Evolutionary conservation across 2,329 filamentous ascomycete species (phyloP), one percentile per base, ranked within the genome.

Genomic region (Trichoderma sp.): DNA sequence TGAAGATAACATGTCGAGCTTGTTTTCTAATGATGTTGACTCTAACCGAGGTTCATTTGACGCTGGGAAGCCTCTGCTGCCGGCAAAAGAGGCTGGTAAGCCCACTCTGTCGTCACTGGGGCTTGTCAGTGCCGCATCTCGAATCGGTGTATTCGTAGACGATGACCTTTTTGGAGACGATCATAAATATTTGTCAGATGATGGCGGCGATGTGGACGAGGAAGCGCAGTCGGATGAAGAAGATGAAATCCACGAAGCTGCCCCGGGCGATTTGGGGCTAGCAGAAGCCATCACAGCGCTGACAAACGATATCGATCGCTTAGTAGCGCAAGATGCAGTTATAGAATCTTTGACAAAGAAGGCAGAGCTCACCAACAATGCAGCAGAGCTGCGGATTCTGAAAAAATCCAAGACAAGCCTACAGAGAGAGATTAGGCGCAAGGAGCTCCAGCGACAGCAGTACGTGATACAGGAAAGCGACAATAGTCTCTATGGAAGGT

Each of bases 391-490:
- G 64, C 88, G 96, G 39, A 98, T 99, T 71, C 80, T 99, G 61
- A 89, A 91, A 66, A 99, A 99, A 79, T 97, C 94, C 0, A 97
- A 96, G 78, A 90, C 94, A 37, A 99, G 96, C 79, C 82, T 99
- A 68, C 92, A 97, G 75, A 87, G 96, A 72, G 96, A 99, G 79
- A 94, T 98, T 66, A 88, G 93, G 68, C 89, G 94, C 39, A 99
- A 98, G 77, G 95, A 98, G 79, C 87, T 99, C 76, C 96, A 99
- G 78, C 88, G 94, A 64, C 96, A 97, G 79, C 96, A 99, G 77
- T 99, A 99, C 74, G 93, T 97, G 56, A 89, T 98, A 8, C 96
- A 99, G 79, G 96, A 99, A 80, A 97, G 94, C 76, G 96, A 99
- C 78, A 99, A 97, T 79, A 97, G 94, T 78, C 84, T 99, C 28